Evolutionary conservation across 345 rosid genomes (phyloP).

Genomic region (Laguncularia racemosa): DNA sequence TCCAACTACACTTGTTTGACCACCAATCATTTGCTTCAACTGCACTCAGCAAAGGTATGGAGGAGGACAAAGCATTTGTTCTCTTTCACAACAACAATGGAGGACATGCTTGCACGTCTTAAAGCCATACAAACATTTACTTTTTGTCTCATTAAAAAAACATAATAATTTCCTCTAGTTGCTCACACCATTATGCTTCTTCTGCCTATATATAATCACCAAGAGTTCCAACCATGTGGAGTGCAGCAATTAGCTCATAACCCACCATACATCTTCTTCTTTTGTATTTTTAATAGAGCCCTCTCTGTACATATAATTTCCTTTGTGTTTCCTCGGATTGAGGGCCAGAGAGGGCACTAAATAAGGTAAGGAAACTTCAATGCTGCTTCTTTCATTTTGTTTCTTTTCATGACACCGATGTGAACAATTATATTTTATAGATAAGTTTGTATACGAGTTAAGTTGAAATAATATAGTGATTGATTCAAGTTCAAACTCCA

Average conservation of each 20-base stretch:
- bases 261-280: background rate
- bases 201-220: constrained; percentile 25
- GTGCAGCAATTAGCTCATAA: constrained; percentile 27
- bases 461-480: too few relatives aligned
- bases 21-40: constrained; percentile 1
- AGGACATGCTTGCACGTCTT: constrained; percentile 25
- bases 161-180: background rate
- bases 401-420: too few relatives aligned
- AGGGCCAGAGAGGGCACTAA: constrained; percentile 3
- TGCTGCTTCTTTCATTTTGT: background rate
- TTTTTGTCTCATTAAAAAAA: constrained; percentile 1
- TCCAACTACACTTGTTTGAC: background rate
- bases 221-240: constrained; percentile 8
- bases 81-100: constrained; percentile 30
- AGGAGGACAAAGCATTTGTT: constrained; percentile 21
- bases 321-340: background rate
- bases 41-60: constrained; percentile 10
- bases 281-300: constrained; percentile 1
- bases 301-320: constrained; percentile 2
- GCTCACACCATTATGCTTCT: constrained; percentile 9
- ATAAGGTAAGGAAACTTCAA: background rate
- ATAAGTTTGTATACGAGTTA: too few relatives aligned
- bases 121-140: constrained; percentile 12
- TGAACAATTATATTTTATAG: too few relatives aligned
- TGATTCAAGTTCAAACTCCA: too few relatives aligned